Conservation (phyloP, 2,329 filamentous ascomycete species). For the Phaeosphaeria sp. region DNA sequence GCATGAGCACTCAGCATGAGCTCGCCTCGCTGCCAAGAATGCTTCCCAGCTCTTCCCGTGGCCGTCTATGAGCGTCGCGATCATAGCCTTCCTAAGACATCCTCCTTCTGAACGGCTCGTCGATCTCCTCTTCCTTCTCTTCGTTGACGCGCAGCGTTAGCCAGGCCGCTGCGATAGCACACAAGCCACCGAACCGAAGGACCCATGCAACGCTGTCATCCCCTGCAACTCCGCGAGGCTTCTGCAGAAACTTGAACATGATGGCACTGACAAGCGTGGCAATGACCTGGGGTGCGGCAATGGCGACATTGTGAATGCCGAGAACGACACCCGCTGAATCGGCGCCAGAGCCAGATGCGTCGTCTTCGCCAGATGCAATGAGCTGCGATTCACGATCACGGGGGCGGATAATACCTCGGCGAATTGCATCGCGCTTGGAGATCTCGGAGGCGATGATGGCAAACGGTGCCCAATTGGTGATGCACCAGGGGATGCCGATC, state of each 20-base stretch:
- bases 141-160: slow-evolving; percentile 73
- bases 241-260: slow-evolving; percentile 86
- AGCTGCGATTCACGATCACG: slow-evolving; percentile 48
- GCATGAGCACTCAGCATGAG: background rate
- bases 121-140: slow-evolving; percentile 50
- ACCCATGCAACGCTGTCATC: slow-evolving; percentile 90
- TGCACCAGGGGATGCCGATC: slow-evolving; percentile 88
- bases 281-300: slow-evolving; percentile 89
- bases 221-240: slow-evolving; percentile 81
- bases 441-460: slow-evolving; percentile 95
- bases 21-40: slow-evolving; percentile 11
- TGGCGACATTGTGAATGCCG: slow-evolving; percentile 94
- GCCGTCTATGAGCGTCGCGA: slow-evolving; percentile 10
- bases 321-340: slow-evolving; percentile 90
- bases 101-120: slow-evolving; percentile 30
- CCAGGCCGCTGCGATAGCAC: slow-evolving; percentile 77
- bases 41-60: slow-evolving; percentile 16
- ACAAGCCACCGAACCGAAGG: slow-evolving; percentile 80
- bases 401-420: slow-evolving; percentile 57
- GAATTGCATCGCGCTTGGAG: slow-evolving; percentile 76
- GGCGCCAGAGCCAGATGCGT: slow-evolving; percentile 58
- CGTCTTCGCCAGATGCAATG: slow-evolving; percentile 56
- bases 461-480: slow-evolving; percentile 94
- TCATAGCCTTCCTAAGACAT: slow-evolving; percentile 27
- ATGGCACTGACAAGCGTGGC: slow-evolving; percentile 83